Percentiles rank a stretch among this genome's conserved stretches.
Conservation (phyloP, 352 stramenopile species). For the Globisporangium ultimum region DNA sequence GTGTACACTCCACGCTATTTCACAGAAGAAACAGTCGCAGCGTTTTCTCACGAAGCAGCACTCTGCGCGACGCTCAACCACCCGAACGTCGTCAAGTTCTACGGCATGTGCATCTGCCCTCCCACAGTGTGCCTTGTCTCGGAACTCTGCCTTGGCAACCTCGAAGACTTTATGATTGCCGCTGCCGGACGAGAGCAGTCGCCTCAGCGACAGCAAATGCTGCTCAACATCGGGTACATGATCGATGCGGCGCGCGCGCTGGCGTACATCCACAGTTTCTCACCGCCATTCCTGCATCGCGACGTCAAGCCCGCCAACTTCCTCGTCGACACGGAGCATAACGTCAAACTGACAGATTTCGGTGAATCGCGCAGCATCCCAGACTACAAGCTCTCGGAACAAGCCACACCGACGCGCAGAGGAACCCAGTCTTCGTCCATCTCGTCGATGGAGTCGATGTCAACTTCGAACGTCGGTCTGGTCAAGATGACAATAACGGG, state of each 20-base stretch:
- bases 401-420: slow-evolving; percentile 4
- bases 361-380: slow-evolving; percentile 46
- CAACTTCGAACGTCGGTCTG: no score
- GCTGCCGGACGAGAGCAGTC: slow-evolving; percentile 1
- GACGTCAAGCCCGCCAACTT: slow-evolving; percentile 84
- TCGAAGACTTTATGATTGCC: slow-evolving; percentile 36
- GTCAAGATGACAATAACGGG: slow-evolving; percentile 48
- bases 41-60: slow-evolving; percentile 11
- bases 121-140: slow-evolving; percentile 68
- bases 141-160: slow-evolving; percentile 66
- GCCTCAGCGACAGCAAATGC: slow-evolving; percentile 38
- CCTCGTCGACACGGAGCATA: slow-evolving; percentile 48
- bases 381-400: background rate
- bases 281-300: slow-evolving; percentile 61
- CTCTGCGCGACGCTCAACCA: slow-evolving; percentile 27
- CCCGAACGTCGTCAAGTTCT: slow-evolving; percentile 49
- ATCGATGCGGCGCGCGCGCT: slow-evolving; percentile 58
- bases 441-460: no score
- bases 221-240: slow-evolving; percentile 65
- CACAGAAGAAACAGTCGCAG: slow-evolving; percentile 10
- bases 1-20: slow-evolving; percentile 30
- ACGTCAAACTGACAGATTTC: slow-evolving; percentile 80
- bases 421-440: slow-evolving; percentile 33
- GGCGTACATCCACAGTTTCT: slow-evolving; percentile 74
- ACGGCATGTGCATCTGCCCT: slow-evolving; percentile 65